Evolutionary conservation across 768 basidiomycete genomes (phyloP).

Genomic region (Saitozyma sp.): DNA sequence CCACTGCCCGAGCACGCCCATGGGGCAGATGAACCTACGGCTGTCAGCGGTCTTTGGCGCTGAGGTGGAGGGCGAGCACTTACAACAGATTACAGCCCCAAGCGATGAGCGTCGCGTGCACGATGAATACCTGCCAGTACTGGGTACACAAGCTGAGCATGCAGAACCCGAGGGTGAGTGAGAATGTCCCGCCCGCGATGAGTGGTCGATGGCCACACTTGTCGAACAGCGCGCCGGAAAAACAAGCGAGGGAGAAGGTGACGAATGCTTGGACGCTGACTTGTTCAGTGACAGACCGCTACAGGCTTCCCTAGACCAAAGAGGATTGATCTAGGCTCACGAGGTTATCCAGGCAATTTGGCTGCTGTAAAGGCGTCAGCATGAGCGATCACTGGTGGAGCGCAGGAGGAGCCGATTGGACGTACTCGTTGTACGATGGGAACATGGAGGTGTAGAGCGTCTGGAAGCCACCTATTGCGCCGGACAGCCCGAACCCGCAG

Average conservation of each 20-base stretch:
- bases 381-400: neutral
- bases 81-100: slow-evolving; percentile 25
- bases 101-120: slow-evolving; percentile 21
- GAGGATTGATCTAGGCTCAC: slow-evolving; percentile 13
- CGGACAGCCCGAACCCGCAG: slow-evolving; percentile 14
- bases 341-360: slow-evolving; percentile 28
- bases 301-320: neutral
- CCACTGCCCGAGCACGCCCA: slow-evolving; percentile 29
- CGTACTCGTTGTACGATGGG: neutral
- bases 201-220: slow-evolving; percentile 20
- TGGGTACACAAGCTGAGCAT: slow-evolving; percentile 18
- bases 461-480: slow-evolving; percentile 20
- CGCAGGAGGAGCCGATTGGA: neutral
- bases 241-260: slow-evolving; percentile 11
- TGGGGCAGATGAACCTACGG: slow-evolving; percentile 26
- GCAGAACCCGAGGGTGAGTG: slow-evolving; percentile 20
- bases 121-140: slow-evolving; percentile 30
- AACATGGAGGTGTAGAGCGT: slow-evolving; percentile 9
- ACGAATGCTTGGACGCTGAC: slow-evolving; percentile 19
- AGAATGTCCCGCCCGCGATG: slow-evolving; percentile 10
- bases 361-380: slow-evolving; percentile 6
- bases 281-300: neutral
- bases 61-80: neutral
- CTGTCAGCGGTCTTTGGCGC: neutral
- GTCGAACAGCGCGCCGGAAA: slow-evolving; percentile 26